Evolutionary conservation across 2,329 filamentous ascomycete species (phyloP).

Genomic region (Colletotrichum scovillei): DNA sequence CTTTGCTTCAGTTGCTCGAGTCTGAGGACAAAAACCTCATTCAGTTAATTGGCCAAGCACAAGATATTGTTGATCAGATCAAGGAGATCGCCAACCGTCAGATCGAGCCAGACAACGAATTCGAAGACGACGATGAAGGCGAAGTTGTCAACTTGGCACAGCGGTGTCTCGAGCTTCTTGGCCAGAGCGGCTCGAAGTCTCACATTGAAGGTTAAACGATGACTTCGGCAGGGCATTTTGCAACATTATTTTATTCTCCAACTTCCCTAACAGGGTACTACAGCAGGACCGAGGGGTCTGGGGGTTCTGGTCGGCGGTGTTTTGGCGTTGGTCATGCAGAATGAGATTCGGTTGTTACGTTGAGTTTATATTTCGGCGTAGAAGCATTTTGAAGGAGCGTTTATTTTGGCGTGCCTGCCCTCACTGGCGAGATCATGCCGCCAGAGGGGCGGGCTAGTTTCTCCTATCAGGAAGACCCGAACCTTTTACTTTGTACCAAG

Average conservation of each 20-base stretch:
- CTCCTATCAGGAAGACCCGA: conserved; percentile 20
- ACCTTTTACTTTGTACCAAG: conserved; percentile 42
- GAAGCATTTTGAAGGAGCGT: conserved; percentile 36
- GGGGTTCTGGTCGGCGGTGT: conserved; percentile 30
- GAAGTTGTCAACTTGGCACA: conserved; percentile 93
- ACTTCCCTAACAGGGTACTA: conserved; percentile 20
- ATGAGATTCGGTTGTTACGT: conserved; percentile 34
- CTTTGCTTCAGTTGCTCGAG: conserved; percentile 92
- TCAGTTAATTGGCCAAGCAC: conserved; percentile 86
- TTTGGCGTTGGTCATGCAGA: conserved; percentile 37
- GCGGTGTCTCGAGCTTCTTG: conserved; percentile 87
- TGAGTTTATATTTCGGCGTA: conserved; percentile 36
- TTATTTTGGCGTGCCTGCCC: conserved; percentile 27
- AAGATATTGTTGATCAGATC: conserved; percentile 93
- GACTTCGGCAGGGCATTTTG: not conserved
- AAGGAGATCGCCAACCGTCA: conserved; percentile 90
- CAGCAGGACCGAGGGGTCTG: conserved; percentile 23
- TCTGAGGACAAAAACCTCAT: conserved; percentile 94
- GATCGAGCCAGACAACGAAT: conserved; percentile 87
- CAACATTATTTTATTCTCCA: conserved; percentile 23
- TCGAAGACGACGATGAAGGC: conserved; percentile 89
- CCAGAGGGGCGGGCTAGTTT: conserved; percentile 9
- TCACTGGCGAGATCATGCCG: conserved; percentile 4
- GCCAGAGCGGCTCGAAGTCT: conserved; percentile 79
- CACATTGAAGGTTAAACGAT: conserved; percentile 80